phyloP scores from a whole-genome alignment of 2,329 filamentous ascomycete genomes.

The Neofusicoccum sp. region DNA sequence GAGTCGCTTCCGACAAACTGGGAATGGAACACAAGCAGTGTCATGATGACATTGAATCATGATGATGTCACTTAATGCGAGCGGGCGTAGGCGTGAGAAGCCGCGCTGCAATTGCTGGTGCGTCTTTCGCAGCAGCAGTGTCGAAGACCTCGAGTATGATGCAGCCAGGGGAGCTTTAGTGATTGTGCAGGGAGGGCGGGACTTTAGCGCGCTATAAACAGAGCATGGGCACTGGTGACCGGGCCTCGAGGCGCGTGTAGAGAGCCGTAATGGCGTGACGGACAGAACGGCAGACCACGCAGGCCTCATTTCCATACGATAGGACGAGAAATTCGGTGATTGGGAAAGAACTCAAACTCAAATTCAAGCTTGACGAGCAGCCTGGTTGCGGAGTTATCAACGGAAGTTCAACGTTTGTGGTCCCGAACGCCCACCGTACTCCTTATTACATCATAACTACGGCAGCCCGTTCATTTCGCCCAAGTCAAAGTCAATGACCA shows the following conservation, averaged over 20 bases:
- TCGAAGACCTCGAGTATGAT: background rate
- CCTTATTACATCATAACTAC: background rate
- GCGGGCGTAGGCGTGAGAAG: background rate
- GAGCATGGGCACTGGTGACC: too few species aligned
- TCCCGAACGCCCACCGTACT: background rate
- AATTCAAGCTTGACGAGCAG: background rate
- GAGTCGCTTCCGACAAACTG: background rate
- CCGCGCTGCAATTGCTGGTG: background rate
- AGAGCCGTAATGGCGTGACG: too few species aligned
- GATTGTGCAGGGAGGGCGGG: background rate
- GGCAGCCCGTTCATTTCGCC: background rate
- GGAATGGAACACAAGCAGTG: background rate
- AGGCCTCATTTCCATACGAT: too few species aligned
- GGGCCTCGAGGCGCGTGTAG: too few species aligned
- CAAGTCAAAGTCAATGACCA: slow-evolving; percentile 10
- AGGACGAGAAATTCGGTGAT: too few species aligned
- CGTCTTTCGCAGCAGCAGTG: background rate
- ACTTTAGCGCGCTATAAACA: background rate
- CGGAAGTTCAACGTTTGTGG: slow-evolving; percentile 5
- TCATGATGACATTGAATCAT: background rate
- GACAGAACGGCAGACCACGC: too few species aligned
- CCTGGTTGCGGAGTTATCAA: background rate
- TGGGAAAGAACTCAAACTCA: too few species aligned
- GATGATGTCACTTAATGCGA: slow-evolving; percentile 10
- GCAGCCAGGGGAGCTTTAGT: background rate